Evolutionary conservation across 257 asterid genomes (phyloP), one percentile per base, ranked within the genome.

Genomic region (Jacaranda copaia): DNA sequence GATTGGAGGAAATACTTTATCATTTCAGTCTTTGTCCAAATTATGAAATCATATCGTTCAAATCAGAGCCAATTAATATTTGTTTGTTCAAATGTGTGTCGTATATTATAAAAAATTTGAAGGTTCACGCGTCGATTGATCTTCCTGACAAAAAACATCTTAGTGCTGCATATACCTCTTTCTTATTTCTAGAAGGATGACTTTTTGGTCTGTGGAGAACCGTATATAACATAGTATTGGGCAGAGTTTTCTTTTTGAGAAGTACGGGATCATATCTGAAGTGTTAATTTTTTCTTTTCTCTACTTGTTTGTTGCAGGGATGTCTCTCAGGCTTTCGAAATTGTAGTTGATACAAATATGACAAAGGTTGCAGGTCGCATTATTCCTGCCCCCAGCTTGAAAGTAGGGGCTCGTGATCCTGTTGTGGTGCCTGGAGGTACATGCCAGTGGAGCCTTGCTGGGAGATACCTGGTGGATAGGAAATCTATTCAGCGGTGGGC

Each of bases 381-480:
- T 14, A 75, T 92, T 40, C 82, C 79, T 65, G 81, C 96, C 9
- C 96, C 96, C 48, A 68, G 79, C 5, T 42, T 92, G 81, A 92
- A 78, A 84, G 36, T 90, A 35, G 91, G 90, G 56, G 75, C 15
- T 46, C 2, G 61, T 11, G 20, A 60, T 53, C 9, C 56, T 2
- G 86, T 90, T 1, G 81, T 14, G 61, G 91, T 90, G 75, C 87
- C 87, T 55, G 76, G 18, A 0, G 84, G 68, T 9, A 90, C 86
- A 76, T 84, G 95, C 70, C 89, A 92, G 1, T 90, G 93, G 94
- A 92, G 83, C 78, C 90, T 90, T 79, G 74, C 81, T 12, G 79
- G 86, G 32, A 84, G 84, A 61, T 74, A 88, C 0, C 80, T 92
- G 3, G 79, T 82, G 5, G 80, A 85, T 12, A 90, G 86, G 56